Evolutionary conservation across 495 filamentous ascomycete genomes (phyloP), one percentile per base, ranked within the genome.

Genomic region (Hypoxylon trugodes): DNA sequence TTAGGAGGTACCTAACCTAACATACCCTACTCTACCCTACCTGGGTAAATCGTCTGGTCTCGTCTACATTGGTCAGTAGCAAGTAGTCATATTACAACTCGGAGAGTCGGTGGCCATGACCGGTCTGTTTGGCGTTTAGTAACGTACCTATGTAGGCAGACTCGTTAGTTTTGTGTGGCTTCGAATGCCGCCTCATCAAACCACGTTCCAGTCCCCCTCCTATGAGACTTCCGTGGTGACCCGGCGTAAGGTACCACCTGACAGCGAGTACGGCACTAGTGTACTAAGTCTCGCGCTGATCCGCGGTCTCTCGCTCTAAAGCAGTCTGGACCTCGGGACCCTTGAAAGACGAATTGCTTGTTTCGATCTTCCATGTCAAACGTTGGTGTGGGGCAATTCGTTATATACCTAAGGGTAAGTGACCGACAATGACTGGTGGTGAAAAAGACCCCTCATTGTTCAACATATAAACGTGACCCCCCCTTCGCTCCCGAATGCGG

Each of bases 391-490:
- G 51, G 51, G 32, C 63, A 28, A 28, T 21, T 1, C n/a, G n/a
- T n/a, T n/a, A n/a, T n/a, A n/a, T n/a, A n/a, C n/a, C n/a, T n/a
- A n/a, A n/a, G n/a, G n/a, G n/a, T n/a, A n/a, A n/a, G n/a, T n/a
- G 38, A 42, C 36, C 47, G 41, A 47, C 47, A 35, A 35, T 53
- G 49, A 48, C 54, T 51, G 26, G 30, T n/a, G n/a, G n/a, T n/a
- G n/a, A 43, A 63, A 37, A 42, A 63, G 59, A 58, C 59, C 48
- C 54, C 59, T 62, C 55, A 47, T 65, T 63, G 30, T 28, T 53
- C 47, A n/a, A n/a, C 54, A 68, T 55, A 63, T 64, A 64, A 64
- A 59, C 43, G 48, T 64, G 59, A 51, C 59, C 42, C 50, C 52
- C 58, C 64, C 61, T 58, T 45, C 58, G 49, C 57, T n/a, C n/a